Percentiles rank a stretch among this genome's conserved stretches.
Conservation (phyloP, 164 flowering plant species). For the Kalanchoe fedtschenkoi region DNA sequence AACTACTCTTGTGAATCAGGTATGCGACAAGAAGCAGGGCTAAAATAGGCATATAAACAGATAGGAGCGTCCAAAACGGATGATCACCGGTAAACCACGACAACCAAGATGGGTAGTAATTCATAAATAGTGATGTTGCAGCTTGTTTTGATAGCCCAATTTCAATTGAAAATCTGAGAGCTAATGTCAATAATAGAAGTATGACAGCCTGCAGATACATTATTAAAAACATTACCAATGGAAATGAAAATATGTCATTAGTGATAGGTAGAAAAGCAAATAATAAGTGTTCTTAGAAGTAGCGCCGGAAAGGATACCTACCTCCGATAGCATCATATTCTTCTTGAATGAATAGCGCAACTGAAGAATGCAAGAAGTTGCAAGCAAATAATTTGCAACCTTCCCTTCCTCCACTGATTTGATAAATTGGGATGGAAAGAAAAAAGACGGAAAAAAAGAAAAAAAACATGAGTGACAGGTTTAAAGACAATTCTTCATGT, state of each 20-base stretch:
- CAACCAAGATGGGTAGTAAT: slow-evolving; percentile 28
- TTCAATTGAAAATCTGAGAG: slow-evolving; percentile 51
- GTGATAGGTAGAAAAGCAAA: not conserved
- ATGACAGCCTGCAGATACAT: slow-evolving; percentile 48
- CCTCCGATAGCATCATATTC: slow-evolving; percentile 41
- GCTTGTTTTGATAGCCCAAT: slow-evolving; percentile 78
- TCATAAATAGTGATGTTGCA: slow-evolving; percentile 43
- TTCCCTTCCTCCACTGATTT: slow-evolving; percentile 88
- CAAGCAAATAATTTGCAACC: slow-evolving; percentile 80
- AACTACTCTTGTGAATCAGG: slow-evolving; percentile 26
- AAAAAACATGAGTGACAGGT: not conserved
- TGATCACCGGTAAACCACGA: slow-evolving; percentile 26
- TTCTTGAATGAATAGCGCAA: slow-evolving; percentile 46
- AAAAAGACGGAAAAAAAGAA: not conserved
- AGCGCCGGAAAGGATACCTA: slow-evolving; percentile 19
- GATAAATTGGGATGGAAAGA: slow-evolving; percentile 6
- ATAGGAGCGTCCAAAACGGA: slow-evolving; percentile 26
- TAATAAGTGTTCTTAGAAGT: not conserved
- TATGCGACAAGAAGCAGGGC: slow-evolving; percentile 37
- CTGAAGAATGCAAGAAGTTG: slow-evolving; percentile 56
- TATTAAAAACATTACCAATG: slow-evolving; percentile 4
- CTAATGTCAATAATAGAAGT: slow-evolving; percentile 40
- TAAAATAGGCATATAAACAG: slow-evolving; percentile 43
- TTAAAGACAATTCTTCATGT: not conserved
- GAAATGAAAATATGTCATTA: not conserved